Conservation (phyloP, 371 early-diverging fungal genomes). For the Rhizopus delemar region DNA sequence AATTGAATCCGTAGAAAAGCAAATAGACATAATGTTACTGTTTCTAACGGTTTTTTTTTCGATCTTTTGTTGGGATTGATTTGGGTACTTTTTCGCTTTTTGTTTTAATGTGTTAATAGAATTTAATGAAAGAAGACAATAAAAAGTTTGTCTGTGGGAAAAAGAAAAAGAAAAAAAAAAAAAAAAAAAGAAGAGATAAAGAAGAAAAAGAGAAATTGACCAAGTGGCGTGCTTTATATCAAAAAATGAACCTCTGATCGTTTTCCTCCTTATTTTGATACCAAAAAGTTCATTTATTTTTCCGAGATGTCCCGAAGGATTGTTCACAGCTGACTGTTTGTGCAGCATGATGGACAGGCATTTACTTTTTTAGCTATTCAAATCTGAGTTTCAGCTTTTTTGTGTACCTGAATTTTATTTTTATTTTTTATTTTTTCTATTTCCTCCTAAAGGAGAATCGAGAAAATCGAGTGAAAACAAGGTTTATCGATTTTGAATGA, state of each 20-base stretch:
- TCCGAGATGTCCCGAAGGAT: neutral
- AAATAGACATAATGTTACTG: conserved; percentile 22
- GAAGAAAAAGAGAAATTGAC: neutral
- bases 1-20: conserved; percentile 11
- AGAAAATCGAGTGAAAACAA: too few relatives aligned
- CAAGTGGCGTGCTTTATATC: neutral
- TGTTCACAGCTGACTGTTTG: too few relatives aligned
- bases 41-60: conserved; percentile 5
- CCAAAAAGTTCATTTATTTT: neutral
- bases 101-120: too few relatives aligned
- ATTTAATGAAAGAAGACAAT: neutral
- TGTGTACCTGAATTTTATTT: too few relatives aligned
- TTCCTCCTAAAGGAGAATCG: too few relatives aligned
- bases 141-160: neutral
- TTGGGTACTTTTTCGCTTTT: too few relatives aligned
- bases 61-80: neutral
- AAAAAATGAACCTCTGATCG: neutral
- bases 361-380: too few relatives aligned
- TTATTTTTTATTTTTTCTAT: too few relatives aligned
- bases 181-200: neutral
- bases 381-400: too few relatives aligned
- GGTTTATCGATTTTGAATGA: too few relatives aligned
- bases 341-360: too few relatives aligned
- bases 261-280: neutral
- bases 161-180: neutral